A percentile compares a stretch with the other conserved stretches of the same genome.
Evolutionary conservation across 228 moss, liverwort and hornwort genomes (phyloP).

Genomic region (Sphagnum magellanicum): DNA sequence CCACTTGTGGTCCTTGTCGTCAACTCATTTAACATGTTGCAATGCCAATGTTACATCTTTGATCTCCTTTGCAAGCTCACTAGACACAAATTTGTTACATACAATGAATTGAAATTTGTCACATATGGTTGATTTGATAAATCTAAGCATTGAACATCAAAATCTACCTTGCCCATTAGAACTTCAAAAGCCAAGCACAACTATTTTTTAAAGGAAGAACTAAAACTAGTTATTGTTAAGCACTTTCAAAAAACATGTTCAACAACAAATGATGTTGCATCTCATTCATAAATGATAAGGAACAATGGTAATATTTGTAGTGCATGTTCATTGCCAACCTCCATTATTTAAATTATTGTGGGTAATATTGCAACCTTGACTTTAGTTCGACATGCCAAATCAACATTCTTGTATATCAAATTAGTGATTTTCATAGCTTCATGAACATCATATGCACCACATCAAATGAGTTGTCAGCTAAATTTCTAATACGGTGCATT

Average conservation of each 20-base stretch:
- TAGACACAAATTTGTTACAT: conserved; percentile 50
- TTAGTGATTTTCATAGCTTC: too few relatives aligned
- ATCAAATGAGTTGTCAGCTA: too few relatives aligned
- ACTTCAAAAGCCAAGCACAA: conserved; percentile 10
- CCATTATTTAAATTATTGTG: too few relatives aligned
- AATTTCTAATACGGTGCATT: too few relatives aligned
- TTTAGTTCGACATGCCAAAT: too few relatives aligned
- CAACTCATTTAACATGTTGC: conserved; percentile 61
- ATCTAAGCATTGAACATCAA: conserved; percentile 50
- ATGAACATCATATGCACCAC: too few relatives aligned
- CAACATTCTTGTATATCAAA: too few relatives aligned
- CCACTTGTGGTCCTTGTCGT: conserved; percentile 68
- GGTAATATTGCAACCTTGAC: too few relatives aligned
- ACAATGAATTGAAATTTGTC: conserved; percentile 40
- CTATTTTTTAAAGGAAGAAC: background rate
- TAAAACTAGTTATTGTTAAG: background rate
- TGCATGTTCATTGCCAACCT: too few relatives aligned
- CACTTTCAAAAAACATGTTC: background rate
- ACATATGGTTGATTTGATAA: conserved; percentile 40
- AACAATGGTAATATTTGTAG: too few relatives aligned
- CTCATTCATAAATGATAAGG: too few relatives aligned
- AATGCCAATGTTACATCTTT: conserved; percentile 50
- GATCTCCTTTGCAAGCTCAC: conserved; percentile 61
- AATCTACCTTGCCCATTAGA: conserved; percentile 60
- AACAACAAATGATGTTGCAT: too few relatives aligned